These are phyloP conservation scores for Eucalyptus cladocalyx DNA, from an alignment of 345 rosid genomes.

Conservation along the genomic window DNA sequence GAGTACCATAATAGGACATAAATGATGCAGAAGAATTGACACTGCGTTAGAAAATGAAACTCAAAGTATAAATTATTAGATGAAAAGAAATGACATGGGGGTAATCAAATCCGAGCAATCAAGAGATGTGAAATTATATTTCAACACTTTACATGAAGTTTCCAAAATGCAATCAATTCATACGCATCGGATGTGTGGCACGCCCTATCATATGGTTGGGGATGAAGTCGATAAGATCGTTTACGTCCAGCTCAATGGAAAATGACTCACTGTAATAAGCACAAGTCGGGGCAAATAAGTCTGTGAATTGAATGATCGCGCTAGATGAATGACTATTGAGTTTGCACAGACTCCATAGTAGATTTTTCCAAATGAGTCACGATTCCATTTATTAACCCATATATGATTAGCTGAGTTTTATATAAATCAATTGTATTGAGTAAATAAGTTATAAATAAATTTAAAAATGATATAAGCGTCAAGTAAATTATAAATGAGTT, in stretches of 20 bases:
- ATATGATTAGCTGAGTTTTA: too few species aligned
- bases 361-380: too few species aligned
- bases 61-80: neutral
- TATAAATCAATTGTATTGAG: too few species aligned
- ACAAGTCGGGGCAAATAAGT: accelerated
- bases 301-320: accelerated
- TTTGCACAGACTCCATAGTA: accelerated
- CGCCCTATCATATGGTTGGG: accelerated
- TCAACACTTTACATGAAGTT: neutral
- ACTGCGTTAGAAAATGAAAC: accelerated
- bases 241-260: accelerated
- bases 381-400: too few species aligned
- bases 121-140: neutral
- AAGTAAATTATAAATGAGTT: too few species aligned
- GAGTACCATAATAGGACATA: too few species aligned
- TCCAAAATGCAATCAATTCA: neutral
- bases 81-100: accelerated
- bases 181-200: accelerated
- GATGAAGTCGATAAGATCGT: accelerated
- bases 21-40: neutral
- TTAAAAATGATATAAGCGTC: too few species aligned
- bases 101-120: neutral
- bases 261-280: neutral
- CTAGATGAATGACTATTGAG: too few species aligned
- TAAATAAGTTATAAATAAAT: too few species aligned